phyloP scores from a whole-genome alignment of 208 protist genomes.

The Wallacemonas sp. region DNA sequence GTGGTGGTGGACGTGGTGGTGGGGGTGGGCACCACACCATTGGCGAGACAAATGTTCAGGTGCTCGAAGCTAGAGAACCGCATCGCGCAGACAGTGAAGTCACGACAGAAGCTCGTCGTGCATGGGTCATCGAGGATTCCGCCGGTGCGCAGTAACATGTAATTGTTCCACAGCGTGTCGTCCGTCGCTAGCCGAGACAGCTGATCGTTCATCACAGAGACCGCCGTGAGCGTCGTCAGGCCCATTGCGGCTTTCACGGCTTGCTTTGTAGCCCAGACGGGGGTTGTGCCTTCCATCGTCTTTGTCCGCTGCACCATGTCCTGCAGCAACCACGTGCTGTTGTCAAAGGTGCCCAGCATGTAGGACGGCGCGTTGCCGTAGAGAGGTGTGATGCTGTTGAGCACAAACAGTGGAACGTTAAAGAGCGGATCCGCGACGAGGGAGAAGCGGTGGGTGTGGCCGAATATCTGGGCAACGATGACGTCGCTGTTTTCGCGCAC shows the following conservation, averaged over 20 bases:
- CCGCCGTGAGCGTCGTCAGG: slow-evolving; percentile 17
- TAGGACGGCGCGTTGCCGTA: slow-evolving; percentile 38
- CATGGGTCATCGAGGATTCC: slow-evolving; percentile 13
- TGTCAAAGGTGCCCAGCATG: slow-evolving; percentile 22
- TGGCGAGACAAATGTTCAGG: slow-evolving; percentile 13
- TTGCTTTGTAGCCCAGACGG: slow-evolving; percentile 16
- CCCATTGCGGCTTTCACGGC: slow-evolving; percentile 23
- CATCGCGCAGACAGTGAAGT: slow-evolving; percentile 31
- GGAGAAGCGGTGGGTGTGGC: slow-evolving; percentile 39
- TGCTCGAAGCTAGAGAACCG: slow-evolving; percentile 3
- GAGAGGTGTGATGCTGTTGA: slow-evolving; percentile 28
- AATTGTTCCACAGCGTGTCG: slow-evolving; percentile 23
- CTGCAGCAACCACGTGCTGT: background rate
- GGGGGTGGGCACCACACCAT: background rate
- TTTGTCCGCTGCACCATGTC: slow-evolving; percentile 19
- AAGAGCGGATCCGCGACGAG: slow-evolving; percentile 21
- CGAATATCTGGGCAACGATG: slow-evolving; percentile 33
- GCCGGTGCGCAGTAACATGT: slow-evolving; percentile 12
- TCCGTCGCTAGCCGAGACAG: slow-evolving; percentile 2
- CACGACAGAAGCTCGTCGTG: slow-evolving; percentile 28
- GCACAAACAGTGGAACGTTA: slow-evolving; percentile 34
- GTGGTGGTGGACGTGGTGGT: slow-evolving; percentile 13
- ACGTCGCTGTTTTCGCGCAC: slow-evolving; percentile 15
- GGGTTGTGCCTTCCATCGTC: background rate
- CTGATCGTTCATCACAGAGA: background rate